These are phyloP conservation scores for Paramecium tetraurelia DNA, from an alignment of 73 alveolate species.

Conservation along the genomic window DNA sequence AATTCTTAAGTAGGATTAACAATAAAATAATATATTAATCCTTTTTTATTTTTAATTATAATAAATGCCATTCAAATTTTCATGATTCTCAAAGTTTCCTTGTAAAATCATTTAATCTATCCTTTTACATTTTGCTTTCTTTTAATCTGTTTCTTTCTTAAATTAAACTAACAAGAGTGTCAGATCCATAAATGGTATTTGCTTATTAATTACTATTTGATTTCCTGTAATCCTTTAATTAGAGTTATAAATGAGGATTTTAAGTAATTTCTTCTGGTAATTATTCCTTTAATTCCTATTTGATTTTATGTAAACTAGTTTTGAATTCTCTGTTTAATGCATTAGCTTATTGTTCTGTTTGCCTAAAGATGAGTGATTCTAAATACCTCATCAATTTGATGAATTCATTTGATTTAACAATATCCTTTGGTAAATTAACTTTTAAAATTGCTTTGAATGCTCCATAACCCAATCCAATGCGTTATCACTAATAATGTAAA, in stretches of 20 bases:
- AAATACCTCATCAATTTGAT: slow-evolving; percentile 1
- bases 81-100: background rate
- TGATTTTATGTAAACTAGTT: slow-evolving; percentile 12
- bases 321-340: slow-evolving; percentile 44
- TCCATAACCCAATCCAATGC: slow-evolving; percentile 27
- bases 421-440: background rate
- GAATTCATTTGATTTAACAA: background rate
- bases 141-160: background rate
- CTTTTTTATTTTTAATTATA: background rate
- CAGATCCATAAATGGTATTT: background rate
- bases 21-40: background rate
- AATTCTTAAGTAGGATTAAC: background rate
- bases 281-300: background rate
- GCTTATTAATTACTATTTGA: background rate
- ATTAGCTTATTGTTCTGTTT: slow-evolving; percentile 45
- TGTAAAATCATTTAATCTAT: background rate
- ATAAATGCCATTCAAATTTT: background rate
- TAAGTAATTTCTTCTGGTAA: slow-evolving; percentile 20
- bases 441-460: background rate
- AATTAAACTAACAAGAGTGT: background rate
- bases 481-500: background rate
- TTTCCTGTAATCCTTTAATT: slow-evolving; percentile 14
- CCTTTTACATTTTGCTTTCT: background rate
- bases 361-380: background rate
- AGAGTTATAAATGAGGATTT: background rate